Evolutionary conservation across 208 protist genomes (phyloP), one percentile per base, ranked within the genome.

Genomic region (Trypanosoma brucei): DNA sequence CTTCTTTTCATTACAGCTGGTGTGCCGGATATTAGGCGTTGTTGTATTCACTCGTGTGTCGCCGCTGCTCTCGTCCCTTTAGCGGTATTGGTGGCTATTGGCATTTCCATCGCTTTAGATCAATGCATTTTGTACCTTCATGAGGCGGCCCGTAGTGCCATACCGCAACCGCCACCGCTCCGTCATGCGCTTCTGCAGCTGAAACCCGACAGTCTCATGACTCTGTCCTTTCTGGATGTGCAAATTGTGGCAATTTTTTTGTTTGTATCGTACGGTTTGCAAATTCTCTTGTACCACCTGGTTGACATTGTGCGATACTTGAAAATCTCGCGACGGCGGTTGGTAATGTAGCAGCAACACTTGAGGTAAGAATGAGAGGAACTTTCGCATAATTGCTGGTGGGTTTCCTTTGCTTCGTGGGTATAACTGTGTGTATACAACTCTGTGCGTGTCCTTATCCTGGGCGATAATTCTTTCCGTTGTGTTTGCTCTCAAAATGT

Each of bases 261-360:
- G 9, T 78, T 85, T 54, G n/a, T 75, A 22, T 80, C 68, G 8
- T 93, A 93, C 65, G 83, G 71, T 11, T 68, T 57, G 1, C 55
- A 71, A 44, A 48, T 78, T 37, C 49, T 93, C 37, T 54, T 55
- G 58, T 70, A 65, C 7, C 83, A 83, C 62, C 35, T 89, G 38
- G 59, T 90, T 3, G 78, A 88, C 37, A 68, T 93, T 34, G 59
- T 51, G 35, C 77, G 86, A 4, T 54, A 81, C 34, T 50, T 93
- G 55, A 89, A 88, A 67, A 59, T 83, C 22, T 93, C 86, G 3
- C 61, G 74, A 42, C 59, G 83, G 3, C 80, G 86, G 34, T 36
- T 86, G 2, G 33, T 80, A 38, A 67, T 72, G 39, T 56, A 46
- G 14, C 48, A 69, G 9, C 13, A 56, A 46, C 44, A 44, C 37